Base-by-base conservation (phyloP, 306 rosid species). In the Hippophae rhamnoides region DNA sequence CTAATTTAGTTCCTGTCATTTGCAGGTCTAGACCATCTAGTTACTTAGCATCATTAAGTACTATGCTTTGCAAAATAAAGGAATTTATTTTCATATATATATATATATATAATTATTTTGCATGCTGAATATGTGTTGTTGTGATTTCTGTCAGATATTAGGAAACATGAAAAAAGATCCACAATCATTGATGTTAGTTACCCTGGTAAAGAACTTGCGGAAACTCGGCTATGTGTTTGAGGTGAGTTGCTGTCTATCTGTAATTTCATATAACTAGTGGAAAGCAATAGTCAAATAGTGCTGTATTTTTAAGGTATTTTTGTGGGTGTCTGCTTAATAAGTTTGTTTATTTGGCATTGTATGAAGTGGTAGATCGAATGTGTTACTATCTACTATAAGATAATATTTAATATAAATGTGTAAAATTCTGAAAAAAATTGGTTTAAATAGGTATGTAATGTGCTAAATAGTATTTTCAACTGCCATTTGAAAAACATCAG, bases 211-310 rank as follows among this genome's bases (percentile, higher is more conserved):
- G 80, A 85, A 80, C 68, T 72, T 92, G 31, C 84, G 84, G 76
- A 87, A 78, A 62, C 81, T 92, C 69, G 99, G 99, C 61, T 92
- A 92, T 76, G 73, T 58, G 43, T 64, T 92, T 66, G 82, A 85
- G 95, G 99, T 83, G 70, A 77, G 79, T 65, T 47, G 41, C 71
- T 70, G 7, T 46, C 25, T 70, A 58, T 72, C 42, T 53, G 10
- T 64, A 58, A 18, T 65, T 41, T 65, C 43, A 26, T 45, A 14
- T 56, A 13, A 48, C 62, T 68, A 54, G 57, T 47, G 6, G 53
- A n/a, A 18, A 43, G 6, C 10, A 43, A 9, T 52, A 46, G 13
- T 66, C 54, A 60, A 52, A 44, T 54, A 54, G 46, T 40, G 52
- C 49, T 45, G n/a, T 60, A 13, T 6, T n/a, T 13, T 23, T 31